Evolutionary conservation across 352 stramenopile species (phyloP).

Genomic region (Achlya hypogyna): DNA sequence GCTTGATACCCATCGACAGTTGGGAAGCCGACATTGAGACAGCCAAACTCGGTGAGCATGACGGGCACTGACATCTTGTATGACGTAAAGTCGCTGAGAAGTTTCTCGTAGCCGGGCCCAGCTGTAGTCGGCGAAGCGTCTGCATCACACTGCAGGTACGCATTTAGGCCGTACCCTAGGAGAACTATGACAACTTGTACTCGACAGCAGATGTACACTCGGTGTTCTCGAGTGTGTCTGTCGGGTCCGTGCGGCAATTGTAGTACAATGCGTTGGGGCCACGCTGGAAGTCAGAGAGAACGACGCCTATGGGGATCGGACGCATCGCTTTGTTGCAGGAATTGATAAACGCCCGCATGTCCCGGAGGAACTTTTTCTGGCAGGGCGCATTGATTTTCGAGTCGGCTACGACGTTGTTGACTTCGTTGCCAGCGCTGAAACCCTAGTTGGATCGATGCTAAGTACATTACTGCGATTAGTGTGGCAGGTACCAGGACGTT

Average conservation of each 20-base stretch:
- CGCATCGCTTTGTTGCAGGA: conserved; percentile 43
- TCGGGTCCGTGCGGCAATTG: conserved; percentile 61
- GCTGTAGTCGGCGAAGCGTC: conserved; percentile 18
- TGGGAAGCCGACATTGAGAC: conserved; percentile 44
- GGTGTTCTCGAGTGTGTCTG: conserved; percentile 52
- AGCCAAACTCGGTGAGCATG: conserved; percentile 78
- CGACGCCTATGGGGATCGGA: conserved; percentile 61
- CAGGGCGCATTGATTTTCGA: conserved; percentile 63
- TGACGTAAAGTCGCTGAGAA: conserved; percentile 45
- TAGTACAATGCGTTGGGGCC: conserved; percentile 67
- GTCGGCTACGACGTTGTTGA: conserved; percentile 52
- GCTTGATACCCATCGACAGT: conserved; percentile 43
- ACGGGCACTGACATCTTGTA: conserved; percentile 70
- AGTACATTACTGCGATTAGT: not conserved
- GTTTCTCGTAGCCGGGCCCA: conserved; percentile 43
- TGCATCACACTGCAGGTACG: conserved; percentile 68
- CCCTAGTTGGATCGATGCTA: not conserved
- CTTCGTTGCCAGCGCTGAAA: conserved; percentile 75
- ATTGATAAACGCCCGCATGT: conserved; percentile 72
- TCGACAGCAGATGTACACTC: too few relatives aligned
- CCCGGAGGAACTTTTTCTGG: conserved; percentile 83
- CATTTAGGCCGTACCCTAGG: conserved; percentile 70
- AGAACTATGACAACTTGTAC: not conserved
- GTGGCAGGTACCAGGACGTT: conserved; percentile 52
- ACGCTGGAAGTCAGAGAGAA: conserved; percentile 52